These are phyloP conservation scores for Eutrema japonicum DNA, from an alignment of 345 rosid species.

Conservation along the genomic window DNA sequence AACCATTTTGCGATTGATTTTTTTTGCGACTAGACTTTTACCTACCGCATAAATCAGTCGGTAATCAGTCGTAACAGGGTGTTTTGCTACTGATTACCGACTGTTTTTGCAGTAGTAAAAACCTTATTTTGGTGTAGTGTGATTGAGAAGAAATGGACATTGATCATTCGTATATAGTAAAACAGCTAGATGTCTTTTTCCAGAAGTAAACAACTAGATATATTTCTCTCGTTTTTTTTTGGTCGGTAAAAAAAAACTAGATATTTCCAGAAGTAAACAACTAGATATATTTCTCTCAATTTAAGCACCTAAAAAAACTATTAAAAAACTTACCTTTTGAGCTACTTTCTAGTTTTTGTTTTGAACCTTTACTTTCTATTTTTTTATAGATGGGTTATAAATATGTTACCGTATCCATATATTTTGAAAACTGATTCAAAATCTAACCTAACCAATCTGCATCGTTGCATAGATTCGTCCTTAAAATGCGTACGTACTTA, in stretches of 20 bases:
- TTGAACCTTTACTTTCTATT: background rate
- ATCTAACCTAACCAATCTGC: constrained; percentile 26
- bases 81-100: too few relatives aligned
- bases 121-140: too few relatives aligned
- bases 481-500: constrained; percentile 36
- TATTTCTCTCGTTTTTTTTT: background rate
- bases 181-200: background rate
- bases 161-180: constrained; percentile 2
- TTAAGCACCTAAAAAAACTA: background rate
- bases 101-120: too few relatives aligned
- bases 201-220: background rate
- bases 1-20: too few relatives aligned
- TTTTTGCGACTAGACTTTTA: too few relatives aligned
- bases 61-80: too few relatives aligned
- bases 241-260: too few relatives aligned
- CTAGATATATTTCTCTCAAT: too few relatives aligned
- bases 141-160: constrained; percentile 4
- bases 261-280: too few relatives aligned
- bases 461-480: constrained; percentile 31
- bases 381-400: constrained; percentile 7
- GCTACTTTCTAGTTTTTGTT: background rate
- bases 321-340: too few relatives aligned
- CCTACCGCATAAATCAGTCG: too few relatives aligned
- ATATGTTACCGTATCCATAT: background rate
- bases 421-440: constrained; percentile 12